A percentile compares a stretch with the other conserved stretches of the same genome.
phyloP scores from a whole-genome alignment of 371 early-diverging fungal species.

The Umbelopsis sp. region DNA sequence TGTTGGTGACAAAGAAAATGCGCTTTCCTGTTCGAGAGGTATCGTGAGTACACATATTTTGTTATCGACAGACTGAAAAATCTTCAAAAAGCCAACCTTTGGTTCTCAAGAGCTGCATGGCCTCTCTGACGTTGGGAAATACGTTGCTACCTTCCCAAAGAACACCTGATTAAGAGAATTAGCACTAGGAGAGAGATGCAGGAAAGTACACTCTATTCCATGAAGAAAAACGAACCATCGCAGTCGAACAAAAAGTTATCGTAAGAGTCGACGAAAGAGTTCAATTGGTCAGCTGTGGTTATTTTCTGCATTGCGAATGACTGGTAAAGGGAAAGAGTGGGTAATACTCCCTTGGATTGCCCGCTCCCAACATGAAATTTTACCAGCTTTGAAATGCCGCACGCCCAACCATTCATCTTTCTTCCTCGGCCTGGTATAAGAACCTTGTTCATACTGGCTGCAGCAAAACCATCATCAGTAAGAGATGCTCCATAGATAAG shows the following conservation, averaged over 20 bases:
- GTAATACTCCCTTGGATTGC: too few species aligned
- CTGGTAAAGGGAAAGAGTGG: neutral
- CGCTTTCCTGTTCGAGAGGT: constrained; percentile 66
- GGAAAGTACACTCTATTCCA: too few species aligned
- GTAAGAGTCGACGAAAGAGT: constrained; percentile 58
- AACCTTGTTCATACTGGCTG: neutral
- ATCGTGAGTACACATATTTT: neutral
- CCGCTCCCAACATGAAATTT: neutral
- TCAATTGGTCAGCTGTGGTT: constrained; percentile 31
- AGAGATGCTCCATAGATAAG: too few species aligned
- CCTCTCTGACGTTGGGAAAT: constrained; percentile 70
- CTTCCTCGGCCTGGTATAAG: too few species aligned
- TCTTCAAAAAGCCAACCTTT: constrained; percentile 54
- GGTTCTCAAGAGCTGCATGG: constrained; percentile 70
- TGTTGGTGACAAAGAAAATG: constrained; percentile 95
- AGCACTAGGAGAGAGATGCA: too few species aligned
- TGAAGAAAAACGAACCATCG: constrained; percentile 69
- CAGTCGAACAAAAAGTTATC: constrained; percentile 97
- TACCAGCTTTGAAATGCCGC: neutral
- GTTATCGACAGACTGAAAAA: neutral
- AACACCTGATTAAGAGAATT: constrained; percentile 67
- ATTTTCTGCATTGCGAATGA: constrained; percentile 23
- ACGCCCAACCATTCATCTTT: neutral
- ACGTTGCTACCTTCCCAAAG: constrained; percentile 84
- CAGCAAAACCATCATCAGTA: neutral